A percentile compares a stretch with the other conserved stretches of the same genome.
Evolutionary conservation across 768 basidiomycete genomes (phyloP).

Genomic region (Boletus rubroflammeus): DNA sequence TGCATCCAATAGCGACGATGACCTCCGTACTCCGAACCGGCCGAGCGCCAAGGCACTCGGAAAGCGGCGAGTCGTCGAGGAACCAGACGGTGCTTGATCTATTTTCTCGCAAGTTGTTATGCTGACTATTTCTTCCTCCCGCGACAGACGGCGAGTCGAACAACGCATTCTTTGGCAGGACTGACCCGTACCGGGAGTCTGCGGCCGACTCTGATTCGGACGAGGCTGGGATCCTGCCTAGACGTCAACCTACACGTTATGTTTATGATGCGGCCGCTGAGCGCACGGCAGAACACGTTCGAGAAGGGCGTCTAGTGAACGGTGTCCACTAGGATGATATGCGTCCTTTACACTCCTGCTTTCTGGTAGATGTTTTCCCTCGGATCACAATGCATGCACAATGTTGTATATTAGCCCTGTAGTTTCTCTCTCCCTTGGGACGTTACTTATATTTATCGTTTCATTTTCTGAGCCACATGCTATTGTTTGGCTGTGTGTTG

Average conservation of each 20-base stretch:
- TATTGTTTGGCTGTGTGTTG: conserved; percentile 27
- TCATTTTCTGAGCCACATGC: conserved; percentile 9
- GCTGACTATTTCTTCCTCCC: background rate
- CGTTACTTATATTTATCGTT: conserved; percentile 23
- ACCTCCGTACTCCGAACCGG: conserved; percentile 39
- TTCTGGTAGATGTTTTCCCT: conserved; percentile 12
- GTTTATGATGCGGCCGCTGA: conserved; percentile 95
- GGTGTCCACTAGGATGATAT: conserved; percentile 40
- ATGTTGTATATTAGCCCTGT: conserved; percentile 28
- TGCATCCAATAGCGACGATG: conserved; percentile 26
- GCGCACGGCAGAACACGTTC: conserved; percentile 58
- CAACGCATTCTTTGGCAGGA: conserved; percentile 49
- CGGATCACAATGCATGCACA: conserved; percentile 13
- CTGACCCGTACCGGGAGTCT: conserved; percentile 33
- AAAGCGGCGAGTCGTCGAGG: conserved; percentile 65
- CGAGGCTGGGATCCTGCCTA: conserved; percentile 33
- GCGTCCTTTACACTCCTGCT: background rate
- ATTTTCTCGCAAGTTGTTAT: background rate
- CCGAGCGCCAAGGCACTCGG: conserved; percentile 89
- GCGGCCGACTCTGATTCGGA: conserved; percentile 50
- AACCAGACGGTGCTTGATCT: conserved; percentile 38
- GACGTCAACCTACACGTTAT: conserved; percentile 57
- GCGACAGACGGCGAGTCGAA: conserved; percentile 48
- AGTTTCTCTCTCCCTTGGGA: too few relatives aligned
- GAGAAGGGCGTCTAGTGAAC: conserved; percentile 42